Evolutionary conservation across 192 early-diverging fungal genomes (phyloP).

Genomic region (Umbelopsis ramanniana): DNA sequence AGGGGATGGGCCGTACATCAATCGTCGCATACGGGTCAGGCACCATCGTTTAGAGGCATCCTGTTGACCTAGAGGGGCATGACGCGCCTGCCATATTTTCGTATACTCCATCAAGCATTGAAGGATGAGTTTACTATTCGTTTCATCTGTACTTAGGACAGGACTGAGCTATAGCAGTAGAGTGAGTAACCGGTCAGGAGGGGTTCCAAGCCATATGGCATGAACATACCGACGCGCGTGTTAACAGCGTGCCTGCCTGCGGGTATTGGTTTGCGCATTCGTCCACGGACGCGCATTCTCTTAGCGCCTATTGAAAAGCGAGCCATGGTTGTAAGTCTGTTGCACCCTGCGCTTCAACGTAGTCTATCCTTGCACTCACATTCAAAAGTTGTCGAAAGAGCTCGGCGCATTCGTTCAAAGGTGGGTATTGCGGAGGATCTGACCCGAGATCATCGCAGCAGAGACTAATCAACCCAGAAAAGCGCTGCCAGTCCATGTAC

Average conservation of each 20-base stretch:
- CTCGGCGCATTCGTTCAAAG: not conserved
- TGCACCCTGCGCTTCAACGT: not conserved
- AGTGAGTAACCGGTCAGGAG: not conserved
- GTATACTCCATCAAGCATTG: slow-evolving; percentile 14
- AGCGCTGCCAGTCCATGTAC: slow-evolving; percentile 19
- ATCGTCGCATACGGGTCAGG: slow-evolving; percentile 6
- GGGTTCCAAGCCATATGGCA: not conserved
- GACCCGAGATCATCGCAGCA: not conserved
- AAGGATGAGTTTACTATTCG: not conserved
- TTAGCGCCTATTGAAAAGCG: not conserved
- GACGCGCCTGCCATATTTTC: not conserved
- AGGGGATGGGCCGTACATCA: not conserved
- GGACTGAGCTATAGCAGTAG: not conserved
- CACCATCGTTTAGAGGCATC: slow-evolving; percentile 14
- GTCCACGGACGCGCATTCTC: not conserved
- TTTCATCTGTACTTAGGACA: not conserved
- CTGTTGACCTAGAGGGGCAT: not conserved
- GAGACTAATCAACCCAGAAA: slow-evolving; percentile 7
- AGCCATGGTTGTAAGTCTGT: not conserved
- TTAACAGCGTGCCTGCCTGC: not conserved
- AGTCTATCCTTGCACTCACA: not conserved
- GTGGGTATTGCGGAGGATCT: not conserved
- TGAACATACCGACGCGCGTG: not conserved
- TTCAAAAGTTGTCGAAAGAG: not conserved
- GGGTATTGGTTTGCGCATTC: slow-evolving; percentile 11